Conservation (phyloP, 768 basidiomycete species). For the Russula ochroleuca region DNA sequence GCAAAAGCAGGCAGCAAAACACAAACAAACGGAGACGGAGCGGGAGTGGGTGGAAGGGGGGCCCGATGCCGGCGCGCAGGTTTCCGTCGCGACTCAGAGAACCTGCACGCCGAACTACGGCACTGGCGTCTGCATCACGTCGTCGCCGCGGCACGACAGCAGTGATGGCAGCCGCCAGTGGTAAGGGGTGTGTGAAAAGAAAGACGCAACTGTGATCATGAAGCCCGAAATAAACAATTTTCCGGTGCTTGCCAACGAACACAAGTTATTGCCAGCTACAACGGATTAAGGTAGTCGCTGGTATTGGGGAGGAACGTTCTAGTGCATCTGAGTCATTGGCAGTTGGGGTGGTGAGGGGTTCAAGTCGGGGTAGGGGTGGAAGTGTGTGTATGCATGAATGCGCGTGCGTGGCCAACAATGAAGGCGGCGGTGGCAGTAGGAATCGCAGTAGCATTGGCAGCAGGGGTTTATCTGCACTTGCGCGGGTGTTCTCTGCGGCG, state of each 20-base stretch:
- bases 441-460: background rate
- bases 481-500: background rate
- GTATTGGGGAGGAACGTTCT: no score
- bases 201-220: slow-evolving; percentile 9
- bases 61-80: slow-evolving; percentile 7
- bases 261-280: no score
- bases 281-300: no score
- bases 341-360: no score
- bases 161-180: slow-evolving; percentile 11
- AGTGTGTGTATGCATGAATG: background rate
- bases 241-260: background rate
- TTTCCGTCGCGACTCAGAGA: slow-evolving; percentile 21
- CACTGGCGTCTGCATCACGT: slow-evolving; percentile 15
- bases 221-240: background rate
- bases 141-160: slow-evolving; percentile 20
- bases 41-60: background rate
- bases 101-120: slow-evolving; percentile 10
- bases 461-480: background rate
- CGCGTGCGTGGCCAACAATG: background rate
- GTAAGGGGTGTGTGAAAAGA: background rate
- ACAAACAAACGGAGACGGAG: background rate
- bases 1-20: background rate
- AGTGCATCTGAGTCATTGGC: no score
- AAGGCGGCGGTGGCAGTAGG: background rate
- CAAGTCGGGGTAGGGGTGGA: background rate